Evolutionary conservation across 345 rosid genomes (phyloP).

Genomic region (Boechera stricta): DNA sequence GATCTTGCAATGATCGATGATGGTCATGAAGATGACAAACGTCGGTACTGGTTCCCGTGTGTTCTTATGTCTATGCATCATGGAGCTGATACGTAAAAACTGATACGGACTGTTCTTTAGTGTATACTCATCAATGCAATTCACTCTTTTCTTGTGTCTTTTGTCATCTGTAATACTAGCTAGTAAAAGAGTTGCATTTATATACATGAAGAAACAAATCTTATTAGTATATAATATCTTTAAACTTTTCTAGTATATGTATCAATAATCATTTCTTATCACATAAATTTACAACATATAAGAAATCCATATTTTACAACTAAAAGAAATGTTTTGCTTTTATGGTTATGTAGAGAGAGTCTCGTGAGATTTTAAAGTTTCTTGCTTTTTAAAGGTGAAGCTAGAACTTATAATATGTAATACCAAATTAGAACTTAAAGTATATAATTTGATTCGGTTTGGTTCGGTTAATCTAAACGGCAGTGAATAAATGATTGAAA

Average conservation of each 20-base stretch:
- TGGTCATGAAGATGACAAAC: conserved; percentile 71
- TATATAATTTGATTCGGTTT: background rate
- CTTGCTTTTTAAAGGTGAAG: background rate
- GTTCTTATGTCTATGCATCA: conserved; percentile 28
- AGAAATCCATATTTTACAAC: conserved; percentile 4
- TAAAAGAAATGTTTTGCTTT: background rate
- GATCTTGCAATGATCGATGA: conserved; percentile 90
- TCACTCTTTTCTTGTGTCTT: background rate
- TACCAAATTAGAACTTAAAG: background rate
- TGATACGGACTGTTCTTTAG: background rate
- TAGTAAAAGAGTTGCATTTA: background rate
- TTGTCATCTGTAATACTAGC: background rate
- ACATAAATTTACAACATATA: background rate
- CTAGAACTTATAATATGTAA: background rate
- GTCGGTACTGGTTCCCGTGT: conserved; percentile 70
- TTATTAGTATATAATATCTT: background rate
- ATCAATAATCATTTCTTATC: background rate
- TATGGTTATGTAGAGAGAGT: background rate
- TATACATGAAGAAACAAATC: background rate
- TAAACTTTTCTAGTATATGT: background rate
- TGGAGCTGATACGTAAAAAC: conserved; percentile 29
- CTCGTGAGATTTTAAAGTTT: background rate
- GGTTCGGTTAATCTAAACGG: background rate
- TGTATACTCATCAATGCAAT: background rate
- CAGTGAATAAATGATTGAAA: background rate